These are phyloP conservation scores for Agapanthus africanus DNA, from an alignment of 106 monocot species.

Conservation along the genomic window DNA sequence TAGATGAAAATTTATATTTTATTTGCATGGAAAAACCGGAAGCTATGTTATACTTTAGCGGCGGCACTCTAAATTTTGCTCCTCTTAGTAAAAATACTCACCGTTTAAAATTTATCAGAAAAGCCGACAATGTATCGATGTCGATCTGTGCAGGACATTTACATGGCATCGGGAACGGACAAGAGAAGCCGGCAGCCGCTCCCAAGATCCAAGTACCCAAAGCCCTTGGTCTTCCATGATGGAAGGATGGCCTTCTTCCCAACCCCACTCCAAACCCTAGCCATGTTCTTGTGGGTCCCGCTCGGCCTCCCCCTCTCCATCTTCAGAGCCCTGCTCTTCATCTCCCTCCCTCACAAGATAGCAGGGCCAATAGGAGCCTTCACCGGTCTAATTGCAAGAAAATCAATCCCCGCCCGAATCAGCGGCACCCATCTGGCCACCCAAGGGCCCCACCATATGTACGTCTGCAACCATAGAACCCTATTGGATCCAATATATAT, in stretches of 20 bases:
- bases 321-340: constrained; percentile 19
- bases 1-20: too few species aligned
- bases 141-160: too few species aligned
- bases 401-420: constrained; percentile 10
- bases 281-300: constrained; percentile 55
- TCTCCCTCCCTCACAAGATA: constrained; percentile 38
- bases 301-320: constrained; percentile 34
- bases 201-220: constrained; percentile 59
- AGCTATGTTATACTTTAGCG: too few species aligned
- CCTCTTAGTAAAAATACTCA: too few species aligned
- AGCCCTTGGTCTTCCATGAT: constrained; percentile 80
- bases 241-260: constrained; percentile 72
- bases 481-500: constrained; percentile 1
- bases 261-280: constrained; percentile 29
- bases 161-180: too few species aligned
- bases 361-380: constrained; percentile 15
- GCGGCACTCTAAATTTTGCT: too few species aligned
- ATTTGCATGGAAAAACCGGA: too few species aligned
- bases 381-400: constrained; percentile 16
- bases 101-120: too few species aligned
- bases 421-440: constrained; percentile 3
- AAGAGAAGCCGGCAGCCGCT: constrained; percentile 15
- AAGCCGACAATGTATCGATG: too few species aligned
- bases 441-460: constrained; percentile 11
- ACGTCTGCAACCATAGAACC: constrained; percentile 10